phyloP scores from a whole-genome alignment of 805 yeast genomes.

The Candida piceae region DNA sequence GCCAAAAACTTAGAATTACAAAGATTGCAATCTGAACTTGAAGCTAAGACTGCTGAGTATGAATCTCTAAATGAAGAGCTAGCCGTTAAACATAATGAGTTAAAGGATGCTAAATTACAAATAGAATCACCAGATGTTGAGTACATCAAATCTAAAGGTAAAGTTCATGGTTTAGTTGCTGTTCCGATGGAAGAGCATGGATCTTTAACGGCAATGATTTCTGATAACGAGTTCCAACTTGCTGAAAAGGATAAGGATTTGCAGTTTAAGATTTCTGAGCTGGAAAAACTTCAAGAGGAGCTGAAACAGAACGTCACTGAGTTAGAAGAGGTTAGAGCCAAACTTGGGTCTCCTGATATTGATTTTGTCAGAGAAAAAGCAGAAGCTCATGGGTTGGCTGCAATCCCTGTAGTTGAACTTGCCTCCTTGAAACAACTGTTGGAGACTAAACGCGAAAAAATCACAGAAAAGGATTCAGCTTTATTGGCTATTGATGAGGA shows the following conservation, averaged over 20 bases:
- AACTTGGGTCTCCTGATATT: conserved; percentile 16
- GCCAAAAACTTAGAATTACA: too few relatives aligned
- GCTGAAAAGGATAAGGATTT: conserved; percentile 6
- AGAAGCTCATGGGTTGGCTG: conserved; percentile 10
- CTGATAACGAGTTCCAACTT: not conserved
- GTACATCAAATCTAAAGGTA: conserved; percentile 16
- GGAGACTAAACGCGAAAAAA: not conserved
- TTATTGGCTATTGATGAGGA: not conserved
- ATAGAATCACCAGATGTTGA: conserved; percentile 17
- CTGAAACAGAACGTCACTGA: too few relatives aligned
- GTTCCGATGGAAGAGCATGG: conserved; percentile 17
- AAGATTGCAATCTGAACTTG: not conserved
- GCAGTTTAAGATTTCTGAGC: not conserved
- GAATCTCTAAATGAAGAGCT: not conserved
- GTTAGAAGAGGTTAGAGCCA: too few relatives aligned
- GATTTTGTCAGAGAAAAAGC: conserved; percentile 17
- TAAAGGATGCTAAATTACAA: conserved; percentile 1
- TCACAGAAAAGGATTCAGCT: not conserved
- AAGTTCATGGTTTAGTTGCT: conserved; percentile 12
- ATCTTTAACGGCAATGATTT: not conserved
- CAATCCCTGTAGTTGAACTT: conserved; percentile 17
- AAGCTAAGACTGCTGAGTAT: not conserved
- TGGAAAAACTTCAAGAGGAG: conserved; percentile 1
- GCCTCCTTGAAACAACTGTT: not conserved
- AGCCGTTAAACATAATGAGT: not conserved